Conservation (phyloP, 2,329 filamentous ascomycete genomes). For the Sporothrix variecibatus region DNA sequence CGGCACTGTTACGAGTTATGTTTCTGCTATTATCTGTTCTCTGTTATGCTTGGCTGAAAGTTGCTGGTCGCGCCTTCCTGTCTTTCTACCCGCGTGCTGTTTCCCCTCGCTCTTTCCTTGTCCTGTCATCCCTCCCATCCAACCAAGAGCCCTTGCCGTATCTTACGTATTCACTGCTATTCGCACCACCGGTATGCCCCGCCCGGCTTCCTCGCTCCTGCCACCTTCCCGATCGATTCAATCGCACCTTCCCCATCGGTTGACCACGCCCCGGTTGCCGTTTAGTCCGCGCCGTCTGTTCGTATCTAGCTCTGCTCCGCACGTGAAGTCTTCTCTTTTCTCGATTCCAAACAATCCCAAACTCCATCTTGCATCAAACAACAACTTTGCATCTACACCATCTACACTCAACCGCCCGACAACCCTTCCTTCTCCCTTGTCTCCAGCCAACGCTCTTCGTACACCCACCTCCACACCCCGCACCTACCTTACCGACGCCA, state of each 20-base stretch:
- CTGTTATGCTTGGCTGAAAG: neutral
- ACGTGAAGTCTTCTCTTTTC: neutral
- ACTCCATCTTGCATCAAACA: neutral
- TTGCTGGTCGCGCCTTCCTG: neutral
- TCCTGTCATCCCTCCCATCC: neutral
- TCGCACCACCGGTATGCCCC: conserved; percentile 28
- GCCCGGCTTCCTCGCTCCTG: conserved; percentile 25
- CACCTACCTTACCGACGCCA: conserved; percentile 55
- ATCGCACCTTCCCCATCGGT: conserved; percentile 27
- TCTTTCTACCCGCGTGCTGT: neutral
- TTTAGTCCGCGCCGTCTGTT: conserved; percentile 13
- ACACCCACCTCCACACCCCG: conserved; percentile 32
- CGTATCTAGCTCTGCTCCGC: neutral
- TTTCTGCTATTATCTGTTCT: neutral
- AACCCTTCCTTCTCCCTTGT: neutral
- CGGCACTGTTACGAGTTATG: neutral
- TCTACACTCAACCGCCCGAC: neutral
- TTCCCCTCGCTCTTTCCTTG: conserved; percentile 1
- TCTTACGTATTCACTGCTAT: neutral
- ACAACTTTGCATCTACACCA: neutral
- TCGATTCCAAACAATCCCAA: neutral
- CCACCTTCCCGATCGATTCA: conserved; percentile 30
- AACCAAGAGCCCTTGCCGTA: neutral
- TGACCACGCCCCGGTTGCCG: conserved; percentile 6
- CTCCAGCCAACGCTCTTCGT: neutral